Base-by-base conservation (phyloP, 495 filamentous ascomycete species). In the Tuber calosporum region DNA sequence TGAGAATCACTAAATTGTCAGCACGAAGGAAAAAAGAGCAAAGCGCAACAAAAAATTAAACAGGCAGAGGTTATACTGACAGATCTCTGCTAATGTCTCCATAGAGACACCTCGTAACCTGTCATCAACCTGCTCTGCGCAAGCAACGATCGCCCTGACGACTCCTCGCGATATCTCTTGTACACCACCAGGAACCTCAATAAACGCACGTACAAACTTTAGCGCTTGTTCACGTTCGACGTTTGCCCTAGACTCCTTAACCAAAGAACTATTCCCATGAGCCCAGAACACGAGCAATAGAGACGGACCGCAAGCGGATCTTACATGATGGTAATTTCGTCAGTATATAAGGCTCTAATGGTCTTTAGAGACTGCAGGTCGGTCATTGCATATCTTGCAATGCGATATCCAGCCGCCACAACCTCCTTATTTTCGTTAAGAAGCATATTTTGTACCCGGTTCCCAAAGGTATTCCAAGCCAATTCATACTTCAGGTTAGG, bases 151-250 rank as follows among this genome's bases (percentile, higher is more conserved):
- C 30, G 93, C 92, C 66, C 95, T 87, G 20, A 96, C 88, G 38
- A 99, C 88, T 2, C 91, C 89, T 76, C 90, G 89, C 2, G 94
- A 96, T 69, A 99, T 88, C 81, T 99, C 95, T 67, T 86, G 86
- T 8, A 96, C 90, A 20, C 95, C 95, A 76, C 92, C 93, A 80
- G 97, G 97, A 77, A 99, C 92, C 76, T 98, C 96, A 37, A 99
- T 85, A 82, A 99, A 99, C 9, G 93, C 92, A 72, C 95, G 88
- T 37, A 97, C 92, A 83, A 99, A 97, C 81, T 99, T 99, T 76
- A 99, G 83, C 0, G 95, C 95, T 83, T 99, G 95, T 82, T 99
- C 95, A 67, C 95, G 89, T 83, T 99, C 95, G 66, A 99, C 92
- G 81, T 93, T 95, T 17, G 94, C 91, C 81, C 97, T 97, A 81